Evolutionary conservation across 345 rosid genomes (phyloP), one percentile per base, ranked within the genome.

Genomic region (Turnera subulata): DNA sequence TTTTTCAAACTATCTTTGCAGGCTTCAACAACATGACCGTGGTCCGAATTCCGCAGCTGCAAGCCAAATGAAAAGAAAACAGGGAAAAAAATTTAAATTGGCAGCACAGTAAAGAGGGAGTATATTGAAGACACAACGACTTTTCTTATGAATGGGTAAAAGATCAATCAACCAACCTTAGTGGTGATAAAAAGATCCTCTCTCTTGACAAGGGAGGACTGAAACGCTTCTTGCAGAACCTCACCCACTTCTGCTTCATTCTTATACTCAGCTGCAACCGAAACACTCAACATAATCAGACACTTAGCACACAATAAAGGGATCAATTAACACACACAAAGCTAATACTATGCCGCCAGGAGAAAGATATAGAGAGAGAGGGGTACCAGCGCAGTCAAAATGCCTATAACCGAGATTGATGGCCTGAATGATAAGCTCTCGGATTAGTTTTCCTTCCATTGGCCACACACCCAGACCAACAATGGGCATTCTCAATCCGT

Each of bases 31-130:
- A 82, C 92, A 71, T 91, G 98, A 6, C 90, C 90, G 40, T 91
- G 98, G 56, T 91, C 95, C n/a, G 96, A 85, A 68, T 88, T 91
- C 98, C 98, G 88, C 15, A 91, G 85, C 98, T 91, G 82, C 55
- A 58, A 19, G 11, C 21, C 35, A 1, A 17, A n/a, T n/a, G 14
- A 14, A 47, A 32, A 43, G 16, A 53, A 59, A 35, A 5, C 39
- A 35, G 6, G 6, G 6, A 5, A 35, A 35, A 11, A 6, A 6
- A 35, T 11, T 11, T 11, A 35, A 35, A 35, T 5, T 35, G 39
- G 11, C 6, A 11, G 6, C 11, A 35, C 6, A 35, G 11, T 5
- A 35, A 35, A 35, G 39, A 35, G 11, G 39, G 39, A 35, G 11
- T 5, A 35, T 35, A 11, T 6, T 35, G 39, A 35, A 35, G 39